Percentiles rank a stretch among this genome's conserved stretches.
Evolutionary conservation across 2,329 filamentous ascomycete species (phyloP).

Genomic region (Alternaria conjuncta): DNA sequence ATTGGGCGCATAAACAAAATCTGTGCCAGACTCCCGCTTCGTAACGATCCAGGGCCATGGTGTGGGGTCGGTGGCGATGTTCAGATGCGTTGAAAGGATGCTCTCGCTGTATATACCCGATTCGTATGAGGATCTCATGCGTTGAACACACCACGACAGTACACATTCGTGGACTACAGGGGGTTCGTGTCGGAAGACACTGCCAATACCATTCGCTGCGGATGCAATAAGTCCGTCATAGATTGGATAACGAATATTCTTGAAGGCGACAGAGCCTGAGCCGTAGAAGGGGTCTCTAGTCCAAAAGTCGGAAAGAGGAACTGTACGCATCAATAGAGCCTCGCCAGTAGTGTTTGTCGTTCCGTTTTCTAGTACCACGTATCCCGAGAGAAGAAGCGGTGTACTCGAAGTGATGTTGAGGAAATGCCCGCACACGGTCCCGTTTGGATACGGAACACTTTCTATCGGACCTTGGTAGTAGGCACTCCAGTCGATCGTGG

Average conservation of each 20-base stretch:
- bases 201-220: background rate
- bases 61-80: background rate
- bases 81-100: background rate
- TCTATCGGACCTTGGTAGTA: too few species aligned
- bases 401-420: too few species aligned
- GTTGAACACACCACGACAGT: constrained; percentile 33
- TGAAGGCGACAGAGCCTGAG: constrained; percentile 23
- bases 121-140: constrained; percentile 24
- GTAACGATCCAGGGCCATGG: background rate
- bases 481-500: too few species aligned
- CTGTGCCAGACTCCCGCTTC: background rate
- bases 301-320: constrained; percentile 14
- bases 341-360: constrained; percentile 8
- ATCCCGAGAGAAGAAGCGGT: background rate
- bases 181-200: constrained; percentile 9
- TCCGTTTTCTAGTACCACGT: constrained; percentile 1
- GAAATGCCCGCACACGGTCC: too few species aligned
- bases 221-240: constrained; percentile 13
- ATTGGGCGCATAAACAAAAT: too few species aligned
- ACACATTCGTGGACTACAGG: constrained; percentile 30
- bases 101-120: background rate
- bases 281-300: constrained; percentile 7
- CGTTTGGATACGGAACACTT: too few species aligned
- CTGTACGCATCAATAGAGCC: constrained; percentile 12
- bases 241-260: constrained; percentile 14